Conservation (phyloP, 306 rosid species). For the Rosa multiflora region DNA sequence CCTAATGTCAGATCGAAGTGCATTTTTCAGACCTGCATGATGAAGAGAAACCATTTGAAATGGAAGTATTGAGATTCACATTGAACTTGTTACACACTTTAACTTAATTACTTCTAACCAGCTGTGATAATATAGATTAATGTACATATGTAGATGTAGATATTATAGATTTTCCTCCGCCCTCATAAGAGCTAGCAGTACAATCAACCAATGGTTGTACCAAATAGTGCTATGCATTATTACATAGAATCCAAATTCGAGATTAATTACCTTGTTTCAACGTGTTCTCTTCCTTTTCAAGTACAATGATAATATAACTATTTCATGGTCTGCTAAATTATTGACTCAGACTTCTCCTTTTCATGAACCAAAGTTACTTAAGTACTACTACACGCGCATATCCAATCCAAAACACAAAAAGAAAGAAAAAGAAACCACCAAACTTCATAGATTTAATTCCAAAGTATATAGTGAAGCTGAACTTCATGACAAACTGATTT, state of each 20-base stretch:
- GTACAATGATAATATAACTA: conserved; percentile 12
- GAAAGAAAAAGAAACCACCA: neutral
- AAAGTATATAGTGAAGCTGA: neutral
- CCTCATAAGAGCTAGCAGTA: neutral
- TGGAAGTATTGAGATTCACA: neutral
- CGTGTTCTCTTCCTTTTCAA: conserved; percentile 40
- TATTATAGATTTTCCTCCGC: conserved; percentile 13
- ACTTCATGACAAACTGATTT: neutral
- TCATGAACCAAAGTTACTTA: conserved; percentile 17
- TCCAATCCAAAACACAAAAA: neutral
- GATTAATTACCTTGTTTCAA: conserved; percentile 15
- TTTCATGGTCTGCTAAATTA: neutral
- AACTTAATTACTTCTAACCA: too few relatives aligned
- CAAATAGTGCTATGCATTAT: conserved; percentile 23
- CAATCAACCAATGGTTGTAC: conserved; percentile 19
- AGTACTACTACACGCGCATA: neutral
- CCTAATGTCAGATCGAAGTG: neutral
- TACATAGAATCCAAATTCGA: conserved; percentile 8
- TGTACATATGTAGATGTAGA: neutral
- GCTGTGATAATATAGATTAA: conserved; percentile 15
- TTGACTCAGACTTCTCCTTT: conserved; percentile 4
- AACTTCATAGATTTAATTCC: neutral
- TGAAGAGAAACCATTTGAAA: conserved; percentile 3
- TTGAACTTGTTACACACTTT: neutral
- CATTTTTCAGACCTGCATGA: neutral